Evolutionary conservation across 306 rosid species (phyloP).

Genomic region (Clitoria ternatea): DNA sequence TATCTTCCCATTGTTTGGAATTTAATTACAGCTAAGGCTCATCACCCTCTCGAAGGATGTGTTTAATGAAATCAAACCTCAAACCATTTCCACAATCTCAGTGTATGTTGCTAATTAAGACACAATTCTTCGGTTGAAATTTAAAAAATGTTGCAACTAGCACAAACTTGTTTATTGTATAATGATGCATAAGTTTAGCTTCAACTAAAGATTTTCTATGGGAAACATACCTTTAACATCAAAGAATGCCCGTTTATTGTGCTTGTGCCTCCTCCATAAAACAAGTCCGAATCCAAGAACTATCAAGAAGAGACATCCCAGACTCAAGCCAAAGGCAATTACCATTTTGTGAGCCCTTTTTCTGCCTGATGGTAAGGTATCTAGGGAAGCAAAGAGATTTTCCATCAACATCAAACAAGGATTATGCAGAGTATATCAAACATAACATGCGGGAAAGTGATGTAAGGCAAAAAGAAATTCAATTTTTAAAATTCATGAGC

Average conservation of each 20-base stretch:
- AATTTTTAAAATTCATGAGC: not conserved
- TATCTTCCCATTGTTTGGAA: too few species aligned
- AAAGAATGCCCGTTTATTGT: slow-evolving; percentile 36
- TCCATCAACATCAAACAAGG: slow-evolving; percentile 18
- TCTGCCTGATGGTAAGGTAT: slow-evolving; percentile 43
- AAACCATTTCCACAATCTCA: too few species aligned
- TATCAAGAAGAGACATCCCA: slow-evolving; percentile 67
- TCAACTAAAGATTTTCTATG: not conserved
- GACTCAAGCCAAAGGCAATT: slow-evolving; percentile 69
- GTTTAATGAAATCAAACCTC: too few species aligned
- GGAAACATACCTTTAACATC: slow-evolving; percentile 40
- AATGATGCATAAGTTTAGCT: not conserved
- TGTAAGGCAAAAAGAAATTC: not conserved
- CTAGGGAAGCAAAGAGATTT: slow-evolving; percentile 41
- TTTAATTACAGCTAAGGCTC: too few species aligned
- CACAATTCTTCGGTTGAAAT: too few species aligned
- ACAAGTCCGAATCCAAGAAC: slow-evolving; percentile 59
- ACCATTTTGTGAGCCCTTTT: slow-evolving; percentile 61
- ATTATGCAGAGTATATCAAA: not conserved
- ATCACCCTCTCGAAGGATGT: too few species aligned
- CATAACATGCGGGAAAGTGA: not conserved
- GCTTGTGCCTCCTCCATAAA: slow-evolving; percentile 47
- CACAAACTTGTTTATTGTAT: not conserved
- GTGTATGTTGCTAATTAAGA: too few species aligned
- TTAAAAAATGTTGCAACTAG: not conserved